Percentiles rank a stretch among this genome's conserved stretches.
phyloP scores from a whole-genome alignment of 2,329 filamentous ascomycete species.

The Colletotrichum tropicicola region DNA sequence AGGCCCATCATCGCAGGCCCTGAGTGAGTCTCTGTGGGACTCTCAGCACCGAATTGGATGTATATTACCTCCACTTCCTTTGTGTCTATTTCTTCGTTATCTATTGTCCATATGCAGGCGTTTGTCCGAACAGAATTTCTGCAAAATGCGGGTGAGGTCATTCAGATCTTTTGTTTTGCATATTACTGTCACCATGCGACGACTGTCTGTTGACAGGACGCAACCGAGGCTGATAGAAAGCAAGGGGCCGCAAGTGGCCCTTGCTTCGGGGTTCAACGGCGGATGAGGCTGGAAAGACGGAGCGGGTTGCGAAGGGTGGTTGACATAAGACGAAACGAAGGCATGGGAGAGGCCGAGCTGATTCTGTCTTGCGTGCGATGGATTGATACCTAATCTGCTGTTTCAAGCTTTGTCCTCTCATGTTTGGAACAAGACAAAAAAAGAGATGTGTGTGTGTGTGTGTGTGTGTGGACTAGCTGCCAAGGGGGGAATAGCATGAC shows the following conservation, averaged over 20 bases:
- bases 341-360: constrained; percentile 16
- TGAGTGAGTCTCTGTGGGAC: neutral
- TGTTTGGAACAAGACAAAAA: constrained; percentile 12
- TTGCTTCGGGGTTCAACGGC: neutral
- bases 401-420: constrained; percentile 23
- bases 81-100: constrained; percentile 23
- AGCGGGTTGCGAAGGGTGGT: constrained; percentile 12
- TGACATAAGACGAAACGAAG: constrained; percentile 26
- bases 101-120: constrained; percentile 29
- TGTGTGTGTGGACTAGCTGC: neutral
- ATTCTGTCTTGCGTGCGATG: constrained; percentile 19
- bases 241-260: neutral
- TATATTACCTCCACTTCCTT: constrained; percentile 20
- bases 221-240: neutral
- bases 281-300: neutral
- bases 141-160: neutral
- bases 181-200: neutral
- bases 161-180: constrained; percentile 11
- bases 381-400: constrained; percentile 23
- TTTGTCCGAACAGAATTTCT: constrained; percentile 6
- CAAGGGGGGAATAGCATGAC: neutral
- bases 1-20: neutral
- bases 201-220: neutral
- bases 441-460: neutral
- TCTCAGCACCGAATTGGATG: constrained; percentile 7